Evolutionary conservation across 495 filamentous ascomycete genomes (phyloP).

Genomic region (Tuber borchii): DNA sequence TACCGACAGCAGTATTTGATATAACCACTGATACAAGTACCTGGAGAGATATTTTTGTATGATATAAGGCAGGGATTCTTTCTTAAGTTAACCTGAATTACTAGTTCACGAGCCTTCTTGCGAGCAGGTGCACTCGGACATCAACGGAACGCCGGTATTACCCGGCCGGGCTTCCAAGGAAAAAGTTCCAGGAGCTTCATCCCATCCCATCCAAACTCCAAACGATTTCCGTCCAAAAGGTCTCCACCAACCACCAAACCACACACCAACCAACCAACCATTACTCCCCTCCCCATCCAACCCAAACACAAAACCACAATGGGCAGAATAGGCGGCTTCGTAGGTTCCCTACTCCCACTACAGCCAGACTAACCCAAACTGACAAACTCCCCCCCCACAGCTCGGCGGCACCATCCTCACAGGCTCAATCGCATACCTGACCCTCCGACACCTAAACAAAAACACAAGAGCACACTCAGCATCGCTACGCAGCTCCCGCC

Average conservation of each 20-base stretch:
- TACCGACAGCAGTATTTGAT: background rate
- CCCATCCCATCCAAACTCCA: background rate
- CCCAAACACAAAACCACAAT: constrained; percentile 45
- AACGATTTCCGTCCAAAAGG: background rate
- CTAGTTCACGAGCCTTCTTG: background rate
- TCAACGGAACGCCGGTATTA: background rate
- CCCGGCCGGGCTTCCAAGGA: background rate
- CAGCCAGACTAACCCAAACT: constrained; percentile 27
- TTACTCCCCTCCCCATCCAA: background rate
- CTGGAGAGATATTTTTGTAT: background rate
- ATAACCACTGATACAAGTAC: background rate
- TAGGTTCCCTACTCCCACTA: constrained; percentile 49
- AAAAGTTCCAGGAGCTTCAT: background rate
- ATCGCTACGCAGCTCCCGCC: constrained; percentile 65
- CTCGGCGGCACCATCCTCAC: constrained; percentile 83
- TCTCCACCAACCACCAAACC: background rate
- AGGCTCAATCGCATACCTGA: constrained; percentile 71
- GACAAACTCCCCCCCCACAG: constrained; percentile 43
- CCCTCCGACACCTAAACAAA: constrained; percentile 66
- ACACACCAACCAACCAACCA: background rate
- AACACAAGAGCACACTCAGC: constrained; percentile 62
- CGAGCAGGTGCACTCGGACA: background rate
- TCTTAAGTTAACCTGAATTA: background rate
- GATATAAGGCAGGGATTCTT: background rate
- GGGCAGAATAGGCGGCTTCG: constrained; percentile 78